Conservation (phyloP, 75 land plant genomes). For the Larix kaempferi region DNA sequence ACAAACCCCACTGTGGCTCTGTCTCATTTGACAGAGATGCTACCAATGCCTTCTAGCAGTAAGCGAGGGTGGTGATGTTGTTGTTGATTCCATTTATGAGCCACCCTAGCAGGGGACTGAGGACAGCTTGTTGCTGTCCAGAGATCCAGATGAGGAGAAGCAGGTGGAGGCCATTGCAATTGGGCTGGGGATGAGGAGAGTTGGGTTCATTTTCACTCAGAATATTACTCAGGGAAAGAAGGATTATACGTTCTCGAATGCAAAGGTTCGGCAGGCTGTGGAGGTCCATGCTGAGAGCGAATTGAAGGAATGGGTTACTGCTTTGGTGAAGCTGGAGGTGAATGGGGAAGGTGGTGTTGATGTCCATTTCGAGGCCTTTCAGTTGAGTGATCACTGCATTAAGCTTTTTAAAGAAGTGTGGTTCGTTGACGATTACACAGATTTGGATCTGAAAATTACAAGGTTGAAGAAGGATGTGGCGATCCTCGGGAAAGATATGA, state of each 20-base stretch:
- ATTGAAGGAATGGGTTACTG: slow-evolving; percentile 80
- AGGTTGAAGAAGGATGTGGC: slow-evolving; percentile 93
- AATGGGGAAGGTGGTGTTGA: slow-evolving; percentile 73
- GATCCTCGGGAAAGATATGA: slow-evolving; percentile 76
- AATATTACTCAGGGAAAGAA: slow-evolving; percentile 72
- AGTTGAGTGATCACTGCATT: slow-evolving; percentile 93
- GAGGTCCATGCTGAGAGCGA: slow-evolving; percentile 78
- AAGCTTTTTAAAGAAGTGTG: slow-evolving; percentile 81
- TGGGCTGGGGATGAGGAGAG: slow-evolving; percentile 77
- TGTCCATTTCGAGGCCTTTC: slow-evolving; percentile 97
- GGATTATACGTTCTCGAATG: slow-evolving; percentile 65
- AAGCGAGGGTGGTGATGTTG: slow-evolving; percentile 39
- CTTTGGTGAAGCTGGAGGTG: slow-evolving; percentile 85
- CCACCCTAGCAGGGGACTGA: slow-evolving; percentile 84
- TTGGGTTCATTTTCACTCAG: slow-evolving; percentile 94
- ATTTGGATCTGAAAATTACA: slow-evolving; percentile 73
- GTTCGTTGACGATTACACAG: slow-evolving; percentile 57
- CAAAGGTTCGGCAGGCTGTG: slow-evolving; percentile 79
- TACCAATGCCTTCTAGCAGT: slow-evolving; percentile 84
- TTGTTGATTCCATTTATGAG: slow-evolving; percentile 77
- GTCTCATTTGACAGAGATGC: slow-evolving; percentile 87
- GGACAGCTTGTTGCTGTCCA: slow-evolving; percentile 48
- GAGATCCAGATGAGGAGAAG: slow-evolving; percentile 82
- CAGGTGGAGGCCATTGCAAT: slow-evolving; percentile 74
- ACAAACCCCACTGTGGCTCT: slow-evolving; percentile 67